Evolutionary conservation across 352 stramenopile species (phyloP).

Genomic region (Pelagophyceae sp.): DNA sequence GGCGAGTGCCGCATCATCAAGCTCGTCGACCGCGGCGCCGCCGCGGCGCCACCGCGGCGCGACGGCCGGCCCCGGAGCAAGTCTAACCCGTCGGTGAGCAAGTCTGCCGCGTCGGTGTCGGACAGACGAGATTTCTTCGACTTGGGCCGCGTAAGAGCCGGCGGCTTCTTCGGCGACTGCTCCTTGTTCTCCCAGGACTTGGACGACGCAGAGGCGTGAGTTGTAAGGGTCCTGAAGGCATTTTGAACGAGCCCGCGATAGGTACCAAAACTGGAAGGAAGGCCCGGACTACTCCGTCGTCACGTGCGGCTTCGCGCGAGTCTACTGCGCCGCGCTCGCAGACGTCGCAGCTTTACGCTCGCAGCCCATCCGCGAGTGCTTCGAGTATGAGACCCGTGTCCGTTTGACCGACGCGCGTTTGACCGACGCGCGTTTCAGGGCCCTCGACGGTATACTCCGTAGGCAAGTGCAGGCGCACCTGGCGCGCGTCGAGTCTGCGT

Average conservation of each 20-base stretch:
- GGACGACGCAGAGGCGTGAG: no score
- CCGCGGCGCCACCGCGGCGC: not conserved
- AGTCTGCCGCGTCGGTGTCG: not conserved
- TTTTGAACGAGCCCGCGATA: no score
- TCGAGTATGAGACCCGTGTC: no score
- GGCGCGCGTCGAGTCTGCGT: no score
- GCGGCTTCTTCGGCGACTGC: constrained; percentile 1
- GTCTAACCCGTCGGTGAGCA: not conserved
- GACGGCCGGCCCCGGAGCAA: no score
- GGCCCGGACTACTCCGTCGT: not conserved
- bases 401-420: no score
- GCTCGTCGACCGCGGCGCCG: not conserved
- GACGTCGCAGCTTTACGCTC: no score
- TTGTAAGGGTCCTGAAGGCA: no score
- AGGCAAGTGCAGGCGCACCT: no score
- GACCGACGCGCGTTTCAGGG: no score
- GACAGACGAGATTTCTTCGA: not conserved
- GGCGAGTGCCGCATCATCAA: not conserved
- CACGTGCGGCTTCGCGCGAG: not conserved
- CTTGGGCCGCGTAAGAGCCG: not conserved
- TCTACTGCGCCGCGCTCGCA: not conserved
- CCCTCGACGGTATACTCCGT: no score
- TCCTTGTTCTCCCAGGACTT: not conserved
- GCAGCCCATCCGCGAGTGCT: no score
- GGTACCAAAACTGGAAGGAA: not conserved